These are phyloP conservation scores for Pseudogymnoascus sp. DNA, from an alignment of 2,329 filamentous ascomycete genomes.

Conservation along the genomic window DNA sequence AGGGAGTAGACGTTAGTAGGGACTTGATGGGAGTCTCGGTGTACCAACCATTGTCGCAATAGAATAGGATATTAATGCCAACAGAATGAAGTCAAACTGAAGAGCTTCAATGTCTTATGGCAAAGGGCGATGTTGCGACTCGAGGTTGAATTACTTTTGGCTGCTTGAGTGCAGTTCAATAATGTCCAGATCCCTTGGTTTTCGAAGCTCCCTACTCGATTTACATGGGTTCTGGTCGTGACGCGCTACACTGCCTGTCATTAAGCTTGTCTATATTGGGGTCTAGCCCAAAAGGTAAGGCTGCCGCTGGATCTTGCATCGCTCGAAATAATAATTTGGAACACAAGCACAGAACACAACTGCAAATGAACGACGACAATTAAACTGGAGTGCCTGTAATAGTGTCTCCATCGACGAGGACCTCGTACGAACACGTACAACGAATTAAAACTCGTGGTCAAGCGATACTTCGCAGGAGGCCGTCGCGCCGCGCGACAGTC, in stretches of 20 bases:
- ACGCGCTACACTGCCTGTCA: constrained; percentile 11
- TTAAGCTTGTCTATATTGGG: constrained; percentile 9
- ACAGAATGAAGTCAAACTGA: constrained; percentile 7
- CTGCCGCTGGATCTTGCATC: constrained; percentile 6
- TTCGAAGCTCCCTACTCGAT: constrained; percentile 11
- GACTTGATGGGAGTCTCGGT: neutral
- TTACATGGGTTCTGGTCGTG: constrained; percentile 11
- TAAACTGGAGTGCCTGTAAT: neutral
- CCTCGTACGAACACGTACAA: neutral
- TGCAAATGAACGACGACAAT: neutral
- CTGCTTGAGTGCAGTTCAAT: neutral
- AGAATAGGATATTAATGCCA: neutral
- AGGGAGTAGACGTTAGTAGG: constrained; percentile 3
- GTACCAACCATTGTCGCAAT: constrained; percentile 30
- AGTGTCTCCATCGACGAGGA: neutral
- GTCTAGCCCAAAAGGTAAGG: constrained; percentile 12
- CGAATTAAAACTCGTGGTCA: neutral
- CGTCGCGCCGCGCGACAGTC: constrained; percentile 8
- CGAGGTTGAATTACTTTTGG: neutral
- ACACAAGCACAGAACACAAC: neutral
- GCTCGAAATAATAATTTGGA: constrained; percentile 7
- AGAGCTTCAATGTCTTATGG: neutral
- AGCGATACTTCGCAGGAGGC: neutral
- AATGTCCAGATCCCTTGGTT: constrained; percentile 9
- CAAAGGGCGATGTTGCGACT: neutral